phyloP scores from a whole-genome alignment of 108 stramenopile genomes.

The Skeletonema marinoi region DNA sequence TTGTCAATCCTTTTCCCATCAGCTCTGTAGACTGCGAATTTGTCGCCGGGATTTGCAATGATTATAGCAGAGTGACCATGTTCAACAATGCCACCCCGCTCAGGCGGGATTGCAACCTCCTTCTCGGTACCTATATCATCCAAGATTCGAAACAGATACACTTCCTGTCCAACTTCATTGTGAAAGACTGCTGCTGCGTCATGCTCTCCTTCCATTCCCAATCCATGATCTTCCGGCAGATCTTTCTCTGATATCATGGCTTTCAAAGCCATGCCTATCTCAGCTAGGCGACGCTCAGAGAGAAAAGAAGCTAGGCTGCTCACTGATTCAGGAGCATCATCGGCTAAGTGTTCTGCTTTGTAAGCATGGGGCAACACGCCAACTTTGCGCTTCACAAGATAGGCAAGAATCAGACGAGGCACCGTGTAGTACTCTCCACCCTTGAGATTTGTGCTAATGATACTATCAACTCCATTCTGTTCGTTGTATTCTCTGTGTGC shows the following conservation, averaged over 20 bases:
- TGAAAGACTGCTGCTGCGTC: constrained; percentile 36
- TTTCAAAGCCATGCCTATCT: constrained; percentile 32
- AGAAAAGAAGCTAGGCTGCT: constrained; percentile 28
- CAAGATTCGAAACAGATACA: not conserved
- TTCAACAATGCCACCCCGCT: constrained; percentile 6
- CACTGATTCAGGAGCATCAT: constrained; percentile 43
- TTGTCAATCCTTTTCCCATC: constrained; percentile 6
- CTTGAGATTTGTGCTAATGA: constrained; percentile 2
- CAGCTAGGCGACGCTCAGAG: constrained; percentile 35
- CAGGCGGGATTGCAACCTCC: constrained; percentile 6
- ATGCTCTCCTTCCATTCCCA: constrained; percentile 37
- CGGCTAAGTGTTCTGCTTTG: constrained; percentile 45
- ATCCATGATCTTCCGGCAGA: constrained; percentile 42
- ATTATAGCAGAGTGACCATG: constrained; percentile 16
- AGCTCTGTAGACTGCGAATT: constrained; percentile 18
- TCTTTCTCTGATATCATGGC: constrained; percentile 35
- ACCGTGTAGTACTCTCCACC: constrained; percentile 43
- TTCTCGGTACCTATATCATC: constrained; percentile 1
- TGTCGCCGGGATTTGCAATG: constrained; percentile 30
- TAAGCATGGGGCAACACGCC: constrained; percentile 35
- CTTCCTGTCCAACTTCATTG: constrained; percentile 29
- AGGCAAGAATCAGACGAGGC: constrained; percentile 35
- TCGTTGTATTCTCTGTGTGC: constrained; percentile 26
- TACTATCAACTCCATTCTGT: constrained; percentile 1
- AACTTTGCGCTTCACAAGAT: constrained; percentile 33